Base-by-base conservation (phyloP, 1,284 basidiomycete genomes). In the Laetiporus sulphureus region DNA sequence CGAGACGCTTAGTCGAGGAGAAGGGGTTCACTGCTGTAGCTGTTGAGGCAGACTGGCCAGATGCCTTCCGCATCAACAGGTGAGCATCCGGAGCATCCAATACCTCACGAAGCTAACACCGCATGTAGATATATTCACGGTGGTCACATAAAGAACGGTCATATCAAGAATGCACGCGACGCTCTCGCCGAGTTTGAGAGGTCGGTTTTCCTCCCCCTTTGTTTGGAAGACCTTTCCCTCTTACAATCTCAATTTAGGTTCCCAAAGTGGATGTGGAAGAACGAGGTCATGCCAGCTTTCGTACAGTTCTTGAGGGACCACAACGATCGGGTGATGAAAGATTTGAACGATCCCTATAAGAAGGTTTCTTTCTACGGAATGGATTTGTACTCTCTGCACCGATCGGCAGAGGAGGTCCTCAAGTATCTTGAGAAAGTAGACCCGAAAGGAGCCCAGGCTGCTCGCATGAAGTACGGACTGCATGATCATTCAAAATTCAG, bases 241-340 rank as follows among this genome's bases (percentile, higher is more conserved):
- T 41, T 39, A 29, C 32, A n/a, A 16, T 20, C n/a, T n/a, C n/a
- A n/a, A 6, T 19, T n/a, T 23, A 56, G 56, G 20, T 60, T 58
- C 40, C 57, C 56, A 10, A 59, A 55, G 30, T 62, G 58, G 59
- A 58, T 60, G 57, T 59, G 57, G 57, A 57, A 57, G 47, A 61
- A 62, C 40, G 54, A 57, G 40, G 51, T 55, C 36, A 58, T 59
- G 52, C 54, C 54, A 2, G 33, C 49, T 2, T 59, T 59, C 45
- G 46, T 60, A 19, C 49, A 52, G 21, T 56, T 46, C 31, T 44
- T 58, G 25, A 47, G 46, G 27, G 37, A 47, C 3, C 43, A 55
- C 46, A 58, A 61, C 41, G 49, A 51, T 12, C 36, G 39, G 1
- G 41, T 58, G 32, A 31, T 50, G 25, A 34, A 45, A 16, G 33